Evolutionary conservation across 306 rosid species (phyloP).

Genomic region (Astragalus glycyphyllos): DNA sequence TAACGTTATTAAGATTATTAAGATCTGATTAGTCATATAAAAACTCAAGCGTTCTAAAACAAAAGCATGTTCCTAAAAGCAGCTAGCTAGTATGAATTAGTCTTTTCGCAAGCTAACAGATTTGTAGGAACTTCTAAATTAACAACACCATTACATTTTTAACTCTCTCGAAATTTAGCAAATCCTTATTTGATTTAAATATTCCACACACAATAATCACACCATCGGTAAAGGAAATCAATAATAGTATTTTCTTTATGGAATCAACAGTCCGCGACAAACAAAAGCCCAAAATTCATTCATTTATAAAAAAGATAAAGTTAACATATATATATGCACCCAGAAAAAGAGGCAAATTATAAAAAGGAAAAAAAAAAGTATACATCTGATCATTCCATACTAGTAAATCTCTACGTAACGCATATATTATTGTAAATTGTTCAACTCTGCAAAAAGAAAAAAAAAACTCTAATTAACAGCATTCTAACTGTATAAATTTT

Average conservation of each 20-base stretch:
- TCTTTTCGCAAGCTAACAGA: background rate
- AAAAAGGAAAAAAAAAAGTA: background rate
- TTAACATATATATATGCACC: constrained; percentile 24
- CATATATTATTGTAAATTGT: constrained; percentile 23
- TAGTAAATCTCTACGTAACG: constrained; percentile 24
- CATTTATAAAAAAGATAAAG: background rate
- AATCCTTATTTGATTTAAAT: too few relatives aligned
- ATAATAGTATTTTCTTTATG: background rate
- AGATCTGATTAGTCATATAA: background rate
- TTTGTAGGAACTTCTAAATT: too few relatives aligned
- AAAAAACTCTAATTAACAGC: constrained; percentile 9
- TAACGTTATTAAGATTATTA: background rate
- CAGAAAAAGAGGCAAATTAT: constrained; percentile 36
- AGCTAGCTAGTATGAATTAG: background rate
- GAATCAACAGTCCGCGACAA: constrained; percentile 17
- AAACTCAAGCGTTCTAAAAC: background rate
- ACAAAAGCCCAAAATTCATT: constrained; percentile 23
- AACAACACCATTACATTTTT: constrained; percentile 13
- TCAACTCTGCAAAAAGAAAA: constrained; percentile 5
- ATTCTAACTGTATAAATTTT: background rate
- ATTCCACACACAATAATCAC: constrained; percentile 7
- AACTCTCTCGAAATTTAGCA: background rate
- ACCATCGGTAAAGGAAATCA: background rate
- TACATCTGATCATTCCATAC: constrained; percentile 24
- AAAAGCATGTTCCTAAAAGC: constrained; percentile 8